Percentiles rank a stretch among this genome's conserved stretches.
Conservation (phyloP, 2,329 filamentous ascomycete genomes). For the Intubia oerlemansii region DNA sequence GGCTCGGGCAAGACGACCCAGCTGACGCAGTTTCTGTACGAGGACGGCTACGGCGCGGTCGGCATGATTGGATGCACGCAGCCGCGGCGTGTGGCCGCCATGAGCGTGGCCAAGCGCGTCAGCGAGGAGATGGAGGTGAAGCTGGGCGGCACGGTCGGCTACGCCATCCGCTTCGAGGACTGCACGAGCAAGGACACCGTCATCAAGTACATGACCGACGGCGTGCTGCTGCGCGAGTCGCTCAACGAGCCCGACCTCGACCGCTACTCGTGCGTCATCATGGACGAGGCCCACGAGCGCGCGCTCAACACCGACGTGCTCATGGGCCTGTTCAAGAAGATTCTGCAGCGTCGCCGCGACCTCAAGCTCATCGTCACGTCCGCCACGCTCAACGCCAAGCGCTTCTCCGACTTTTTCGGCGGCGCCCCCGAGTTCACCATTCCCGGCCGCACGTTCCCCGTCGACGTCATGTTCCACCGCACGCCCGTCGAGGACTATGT, state of each 20-base stretch:
- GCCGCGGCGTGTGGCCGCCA: slow-evolving; percentile 85
- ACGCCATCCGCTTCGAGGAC: slow-evolving; percentile 96
- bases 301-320: slow-evolving; percentile 92
- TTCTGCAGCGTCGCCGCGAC: slow-evolving; percentile 70
- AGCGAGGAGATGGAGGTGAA: slow-evolving; percentile 96
- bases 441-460: slow-evolving; percentile 86
- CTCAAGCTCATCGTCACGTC: slow-evolving; percentile 95
- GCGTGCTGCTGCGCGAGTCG: slow-evolving; percentile 81
- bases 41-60: slow-evolving; percentile 74
- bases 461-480: slow-evolving; percentile 87
- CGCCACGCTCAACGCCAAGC: slow-evolving; percentile 93
- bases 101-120: slow-evolving; percentile 97
- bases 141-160: slow-evolving; percentile 72
- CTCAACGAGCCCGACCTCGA: slow-evolving; percentile 83
- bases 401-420: slow-evolving; percentile 90
- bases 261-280: slow-evolving; percentile 94
- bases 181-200: slow-evolving; percentile 87
- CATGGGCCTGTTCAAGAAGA: slow-evolving; percentile 96
- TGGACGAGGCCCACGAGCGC: slow-evolving; percentile 97
- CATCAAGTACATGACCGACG: slow-evolving; percentile 99
- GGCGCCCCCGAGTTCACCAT: slow-evolving; percentile 94
- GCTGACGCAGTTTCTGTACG: slow-evolving; percentile 84
- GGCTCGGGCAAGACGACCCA: slow-evolving; percentile 97
- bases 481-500: slow-evolving; percentile 96
- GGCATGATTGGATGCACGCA: slow-evolving; percentile 96